phyloP scores from a whole-genome alignment of 2,329 filamentous ascomycete species.

The Xylariales sp. region DNA sequence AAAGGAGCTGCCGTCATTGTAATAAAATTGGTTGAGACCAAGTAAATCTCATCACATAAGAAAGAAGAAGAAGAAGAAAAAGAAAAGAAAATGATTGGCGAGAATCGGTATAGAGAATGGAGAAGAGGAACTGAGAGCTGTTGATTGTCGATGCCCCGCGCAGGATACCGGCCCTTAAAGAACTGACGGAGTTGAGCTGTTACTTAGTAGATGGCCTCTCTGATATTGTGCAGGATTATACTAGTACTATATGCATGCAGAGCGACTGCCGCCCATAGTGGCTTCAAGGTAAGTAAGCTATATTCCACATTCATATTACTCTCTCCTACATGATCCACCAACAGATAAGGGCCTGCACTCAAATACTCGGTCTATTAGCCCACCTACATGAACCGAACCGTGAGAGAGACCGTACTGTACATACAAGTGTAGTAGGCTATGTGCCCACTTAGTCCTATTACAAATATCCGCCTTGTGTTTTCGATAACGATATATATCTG shows the following conservation, averaged over 20 bases:
- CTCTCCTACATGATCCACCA: no score
- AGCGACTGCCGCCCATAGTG: background rate
- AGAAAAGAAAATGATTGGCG: background rate
- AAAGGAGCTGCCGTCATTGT: slow-evolving; percentile 33
- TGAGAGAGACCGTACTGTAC: no score
- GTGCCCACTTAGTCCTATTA: no score
- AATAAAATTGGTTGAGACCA: background rate
- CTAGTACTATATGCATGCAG: slow-evolving; percentile 11
- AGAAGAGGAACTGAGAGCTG: background rate
- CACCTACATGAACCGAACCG: no score
- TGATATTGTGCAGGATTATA: slow-evolving; percentile 12
- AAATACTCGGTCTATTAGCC: no score
- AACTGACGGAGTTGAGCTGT: background rate
- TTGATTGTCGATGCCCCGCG: background rate
- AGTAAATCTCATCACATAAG: slow-evolving; percentile 1
- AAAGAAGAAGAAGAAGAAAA: slow-evolving; percentile 1
- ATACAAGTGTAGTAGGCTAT: no score
- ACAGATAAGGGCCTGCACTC: no score
- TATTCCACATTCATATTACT: no score
- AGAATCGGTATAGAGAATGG: background rate
- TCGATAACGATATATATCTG: no score
- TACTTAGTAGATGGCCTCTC: background rate
- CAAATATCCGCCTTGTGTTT: no score
- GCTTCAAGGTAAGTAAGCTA: no score
- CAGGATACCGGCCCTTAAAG: slow-evolving; percentile 17